A percentile compares a stretch with the other conserved stretches of the same genome.
Evolutionary conservation across 768 basidiomycete genomes (phyloP).

Genomic region (Zangia roseola): DNA sequence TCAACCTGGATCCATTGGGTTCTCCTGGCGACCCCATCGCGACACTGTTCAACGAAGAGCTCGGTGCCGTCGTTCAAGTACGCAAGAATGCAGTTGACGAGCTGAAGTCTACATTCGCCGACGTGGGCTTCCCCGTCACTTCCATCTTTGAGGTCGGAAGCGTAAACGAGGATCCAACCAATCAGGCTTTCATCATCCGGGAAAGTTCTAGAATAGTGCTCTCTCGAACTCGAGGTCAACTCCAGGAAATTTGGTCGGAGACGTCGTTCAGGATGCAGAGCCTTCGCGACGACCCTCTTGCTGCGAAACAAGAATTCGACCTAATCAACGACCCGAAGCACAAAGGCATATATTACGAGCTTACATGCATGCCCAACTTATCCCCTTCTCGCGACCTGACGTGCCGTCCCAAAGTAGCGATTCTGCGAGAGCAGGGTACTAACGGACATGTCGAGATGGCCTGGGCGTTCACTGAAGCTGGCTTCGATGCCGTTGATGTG

Average conservation of each 20-base stretch:
- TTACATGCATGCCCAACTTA: conserved; percentile 50
- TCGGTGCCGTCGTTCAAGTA: conserved; percentile 92
- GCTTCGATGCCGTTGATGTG: conserved; percentile 93
- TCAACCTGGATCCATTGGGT: conserved; percentile 64
- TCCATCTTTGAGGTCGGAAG: conserved; percentile 79
- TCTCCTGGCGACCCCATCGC: conserved; percentile 55
- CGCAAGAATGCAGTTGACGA: conserved; percentile 52
- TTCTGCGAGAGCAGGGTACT: conserved; percentile 96
- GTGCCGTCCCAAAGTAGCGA: conserved; percentile 82
- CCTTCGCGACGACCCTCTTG: conserved; percentile 76
- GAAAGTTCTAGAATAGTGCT: conserved; percentile 53
- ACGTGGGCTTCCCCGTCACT: conserved; percentile 71
- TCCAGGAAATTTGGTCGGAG: conserved; percentile 91
- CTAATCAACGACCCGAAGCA: conserved; percentile 61
- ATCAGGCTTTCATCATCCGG: conserved; percentile 66
- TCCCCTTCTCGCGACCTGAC: conserved; percentile 39
- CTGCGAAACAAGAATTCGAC: conserved; percentile 79
- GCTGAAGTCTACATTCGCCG: conserved; percentile 60
- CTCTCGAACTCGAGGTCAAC: conserved; percentile 57
- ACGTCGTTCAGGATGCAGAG: conserved; percentile 92
- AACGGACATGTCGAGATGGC: conserved; percentile 99
- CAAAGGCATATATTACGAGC: conserved; percentile 72
- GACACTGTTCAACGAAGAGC: conserved; percentile 91
- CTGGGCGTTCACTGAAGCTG: conserved; percentile 92
- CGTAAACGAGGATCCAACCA: conserved; percentile 51